Evolutionary conservation across 2,329 filamentous ascomycete genomes (phyloP).

Genomic region (Dactylonectria macrodidyma): DNA sequence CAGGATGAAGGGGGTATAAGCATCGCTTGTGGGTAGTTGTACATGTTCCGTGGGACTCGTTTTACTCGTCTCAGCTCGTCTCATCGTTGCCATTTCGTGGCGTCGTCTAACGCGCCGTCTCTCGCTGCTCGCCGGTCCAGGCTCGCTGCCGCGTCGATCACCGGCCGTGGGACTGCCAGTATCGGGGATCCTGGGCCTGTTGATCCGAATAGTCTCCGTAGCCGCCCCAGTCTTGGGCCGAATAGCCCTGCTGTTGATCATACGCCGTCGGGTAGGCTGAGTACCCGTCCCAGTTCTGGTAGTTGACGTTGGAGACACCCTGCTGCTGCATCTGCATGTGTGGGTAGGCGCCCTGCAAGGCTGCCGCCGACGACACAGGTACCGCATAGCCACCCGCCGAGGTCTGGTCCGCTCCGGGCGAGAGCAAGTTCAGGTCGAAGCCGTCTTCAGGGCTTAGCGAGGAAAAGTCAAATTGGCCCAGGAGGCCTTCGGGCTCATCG

Average conservation of each 20-base stretch:
- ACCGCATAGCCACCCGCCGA: slow-evolving; percentile 42
- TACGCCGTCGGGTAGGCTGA: slow-evolving; percentile 41
- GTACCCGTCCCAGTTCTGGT: slow-evolving; percentile 41
- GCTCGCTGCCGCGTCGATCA: neutral
- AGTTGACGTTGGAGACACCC: slow-evolving; percentile 24
- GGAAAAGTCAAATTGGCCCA: slow-evolving; percentile 49
- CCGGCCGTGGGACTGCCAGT: slow-evolving; percentile 8
- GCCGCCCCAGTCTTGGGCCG: slow-evolving; percentile 34
- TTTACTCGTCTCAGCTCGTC: slow-evolving; percentile 1
- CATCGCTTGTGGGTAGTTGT: neutral
- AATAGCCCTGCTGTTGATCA: slow-evolving; percentile 39
- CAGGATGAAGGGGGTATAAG: neutral
- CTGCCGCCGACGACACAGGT: slow-evolving; percentile 35
- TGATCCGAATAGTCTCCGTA: slow-evolving; percentile 42
- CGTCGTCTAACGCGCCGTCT: neutral
- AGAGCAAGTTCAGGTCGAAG: slow-evolving; percentile 49
- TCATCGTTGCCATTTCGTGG: neutral
- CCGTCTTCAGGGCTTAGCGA: slow-evolving; percentile 50
- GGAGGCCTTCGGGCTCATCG: slow-evolving; percentile 42
- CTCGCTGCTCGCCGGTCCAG: neutral
- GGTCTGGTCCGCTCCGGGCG: slow-evolving; percentile 37
- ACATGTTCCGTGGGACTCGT: neutral
- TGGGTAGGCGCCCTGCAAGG: slow-evolving; percentile 33
- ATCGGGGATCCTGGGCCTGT: slow-evolving; percentile 38
- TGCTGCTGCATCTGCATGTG: slow-evolving; percentile 30